Base-by-base conservation (phyloP, 2,329 filamentous ascomycete genomes). In the Periconia digitata region DNA sequence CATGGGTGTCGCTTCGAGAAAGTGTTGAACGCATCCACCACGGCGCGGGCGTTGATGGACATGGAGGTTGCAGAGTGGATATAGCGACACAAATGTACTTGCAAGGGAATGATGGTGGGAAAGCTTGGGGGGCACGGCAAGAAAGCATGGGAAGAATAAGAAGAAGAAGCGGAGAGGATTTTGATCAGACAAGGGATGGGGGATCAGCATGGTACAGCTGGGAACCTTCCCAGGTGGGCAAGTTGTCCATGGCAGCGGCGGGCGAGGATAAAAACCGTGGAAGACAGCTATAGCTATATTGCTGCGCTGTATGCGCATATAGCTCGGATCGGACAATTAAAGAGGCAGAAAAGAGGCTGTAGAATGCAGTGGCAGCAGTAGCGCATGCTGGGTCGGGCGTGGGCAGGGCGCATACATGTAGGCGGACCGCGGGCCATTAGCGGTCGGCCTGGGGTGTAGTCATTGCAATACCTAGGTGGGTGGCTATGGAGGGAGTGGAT, bases 261-360 rank as follows among this genome's bases (percentile, higher is more conserved):
- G 21, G 18, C n/a, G 27, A 27, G 20, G 50, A 47, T 65, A 65
- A 65, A 52, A 55, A 52, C 55, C 46, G 62, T 68, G 44, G 63
- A 66, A 53, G 41, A 46, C 64, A 55, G 64, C 54, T 67, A 68
- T 67, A 66, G 58, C 47, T 68, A 67, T 67, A 67, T 53, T 24
- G 47, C 43, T 39, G 37, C 29, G 27, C 48, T 47, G 54, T 64
- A 64, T 63, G 58, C 54, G 54, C 52, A 55, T 59, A 55, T 56
- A 50, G 49, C 48, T 24, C 16, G 40, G 53, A 45, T 32, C 39
- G 44, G 38, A 44, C 38, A 49, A 43, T 57, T 51, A 24, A 23
- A 15, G 24, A 15, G 38, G 38, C 20, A 23, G n/a, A 40, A 40
- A 3, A 12, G 38, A 40, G 38, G 38, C 37, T 23, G 37, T 40